Evolutionary conservation across 2,329 filamentous ascomycete species (phyloP), one percentile per base, ranked within the genome.

Genomic region (Monosporascus sp.): DNA sequence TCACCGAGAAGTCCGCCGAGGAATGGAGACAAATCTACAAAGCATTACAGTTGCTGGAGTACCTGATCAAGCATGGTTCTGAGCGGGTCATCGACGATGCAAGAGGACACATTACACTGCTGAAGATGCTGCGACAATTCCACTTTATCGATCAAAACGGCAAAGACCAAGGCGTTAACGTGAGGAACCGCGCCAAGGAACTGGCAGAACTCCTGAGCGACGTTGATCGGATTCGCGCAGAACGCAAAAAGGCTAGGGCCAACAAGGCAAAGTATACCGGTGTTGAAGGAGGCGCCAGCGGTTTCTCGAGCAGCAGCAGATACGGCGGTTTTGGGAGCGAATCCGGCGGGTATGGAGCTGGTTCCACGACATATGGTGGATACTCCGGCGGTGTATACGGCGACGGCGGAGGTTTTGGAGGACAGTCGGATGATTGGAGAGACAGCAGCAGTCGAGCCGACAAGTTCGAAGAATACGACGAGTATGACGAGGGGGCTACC

Each of bases 11-110:
- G 78, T 82, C 91, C 7, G 93, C 94, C 52, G 94, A 99, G 70
- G 94, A 99, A 75, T 99, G 94, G 94, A 85, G 94, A 62, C 94
- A 99, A 72, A 99, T 99, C 68, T 99, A 99, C 82, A 99, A 99
- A 79, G 88, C 91, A 9, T 85, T 99, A 24, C 94, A 97, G 79
- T 81, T 99, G 52, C 87, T 99, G 68, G 93, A 99, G 71, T 96
- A 96, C 68, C 82, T 99, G 35, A 88, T 99, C 74, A 99, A 99
- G 78, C 94, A 99, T 71, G 94, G 94, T 58, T 97, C 94, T 14
- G 94, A 99, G 72, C 84, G 94, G 51, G 94, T 99, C 38, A 93
- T 99, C 60, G 94, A 99, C 72, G 94, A 99, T 73, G 94, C 94
- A 54, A 86, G 94, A 63, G 92, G 92, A 54, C 94, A 99, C 71